Evolutionary conservation across 306 rosid genomes (phyloP), one percentile per base, ranked within the genome.

Genomic region (Morella rubra): DNA sequence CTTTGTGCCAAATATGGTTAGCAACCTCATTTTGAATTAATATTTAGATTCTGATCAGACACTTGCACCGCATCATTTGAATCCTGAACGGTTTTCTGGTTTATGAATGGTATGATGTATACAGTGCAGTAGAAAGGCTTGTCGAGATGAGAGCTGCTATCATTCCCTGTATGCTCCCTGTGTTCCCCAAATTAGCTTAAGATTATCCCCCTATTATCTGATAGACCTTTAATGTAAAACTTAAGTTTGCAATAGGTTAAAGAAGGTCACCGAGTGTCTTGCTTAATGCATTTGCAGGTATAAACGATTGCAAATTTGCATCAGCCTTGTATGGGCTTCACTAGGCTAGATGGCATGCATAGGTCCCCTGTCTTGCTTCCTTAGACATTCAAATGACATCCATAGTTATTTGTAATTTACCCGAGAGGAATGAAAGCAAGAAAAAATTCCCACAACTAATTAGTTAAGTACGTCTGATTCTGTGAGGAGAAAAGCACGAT

Each of bases 1-100:
- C 3, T 60, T 16, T 5, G 16, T 13, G 62, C 76, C 56, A 2
- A 20, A 82, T 45, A 81, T 11, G 83, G 97, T 90, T 81, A 74
- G 76, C 73, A 60, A 16, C 68, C 76, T 4, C 61, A 52, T 68
- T 62, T 64, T 64, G 44, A 19, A 16, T 7, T 15, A 64, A 37
- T 7, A 14, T 62, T 40, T 32, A 37, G 69, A 62, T 62, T 64
- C 24, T 41, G 10, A 16, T 2, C 44, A 61, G 12, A 32, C 37
- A 14, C 20, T 27, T 27, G 2, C 37, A 32, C 37, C 2, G 37
- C 37, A 32, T 32, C 37, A 32, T 32, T 32, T 32, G 37, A 32
- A 32, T 32, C 37, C 37, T 0, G 37, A 32, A 32, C 37, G 3
- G 3, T 32, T 32, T 32, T 32, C 3, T 32, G 37, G 37, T 32